Evolutionary conservation across 495 filamentous ascomycete genomes (phyloP).

Genomic region (Hypoxylon intermedium): DNA sequence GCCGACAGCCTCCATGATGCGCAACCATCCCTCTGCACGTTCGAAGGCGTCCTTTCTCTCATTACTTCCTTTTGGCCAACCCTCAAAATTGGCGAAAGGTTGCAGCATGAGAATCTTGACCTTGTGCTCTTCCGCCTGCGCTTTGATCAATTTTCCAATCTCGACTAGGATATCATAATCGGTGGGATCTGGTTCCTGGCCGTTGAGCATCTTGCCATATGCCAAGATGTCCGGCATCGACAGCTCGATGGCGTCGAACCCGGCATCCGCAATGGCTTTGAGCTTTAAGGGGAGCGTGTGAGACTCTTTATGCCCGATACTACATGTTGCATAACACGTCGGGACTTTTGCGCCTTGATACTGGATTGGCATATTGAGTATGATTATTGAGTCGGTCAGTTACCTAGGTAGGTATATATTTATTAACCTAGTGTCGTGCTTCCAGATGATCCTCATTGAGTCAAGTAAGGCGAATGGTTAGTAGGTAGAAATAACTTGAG

Average conservation of each 20-base stretch:
- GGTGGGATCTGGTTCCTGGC: slow-evolving; percentile 57
- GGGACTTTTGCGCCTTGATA: slow-evolving; percentile 54
- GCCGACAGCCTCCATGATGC: slow-evolving; percentile 73
- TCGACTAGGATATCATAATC: slow-evolving; percentile 64
- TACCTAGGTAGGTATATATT: too few relatives aligned
- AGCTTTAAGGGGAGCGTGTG: slow-evolving; percentile 70
- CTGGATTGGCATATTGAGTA: slow-evolving; percentile 34
- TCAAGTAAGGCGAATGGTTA: neutral
- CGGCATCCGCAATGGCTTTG: slow-evolving; percentile 68
- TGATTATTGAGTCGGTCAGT: neutral
- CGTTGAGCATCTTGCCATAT: slow-evolving; percentile 61
- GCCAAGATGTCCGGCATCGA: slow-evolving; percentile 76
- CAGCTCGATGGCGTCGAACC: slow-evolving; percentile 76
- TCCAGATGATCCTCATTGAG: neutral
- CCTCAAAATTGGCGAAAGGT: slow-evolving; percentile 82
- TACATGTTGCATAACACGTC: slow-evolving; percentile 69
- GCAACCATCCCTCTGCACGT: slow-evolving; percentile 72
- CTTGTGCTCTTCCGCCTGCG: slow-evolving; percentile 57
- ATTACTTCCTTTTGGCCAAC: slow-evolving; percentile 66
- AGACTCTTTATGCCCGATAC: slow-evolving; percentile 58
- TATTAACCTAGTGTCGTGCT: neutral
- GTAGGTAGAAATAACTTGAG: neutral
- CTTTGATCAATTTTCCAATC: slow-evolving; percentile 59
- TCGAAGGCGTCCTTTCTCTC: slow-evolving; percentile 71
- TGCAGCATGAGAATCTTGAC: slow-evolving; percentile 77